Evolutionary conservation across 2,329 filamentous ascomycete genomes (phyloP), one percentile per base, ranked within the genome.

Genomic region (Truncatella angustata): DNA sequence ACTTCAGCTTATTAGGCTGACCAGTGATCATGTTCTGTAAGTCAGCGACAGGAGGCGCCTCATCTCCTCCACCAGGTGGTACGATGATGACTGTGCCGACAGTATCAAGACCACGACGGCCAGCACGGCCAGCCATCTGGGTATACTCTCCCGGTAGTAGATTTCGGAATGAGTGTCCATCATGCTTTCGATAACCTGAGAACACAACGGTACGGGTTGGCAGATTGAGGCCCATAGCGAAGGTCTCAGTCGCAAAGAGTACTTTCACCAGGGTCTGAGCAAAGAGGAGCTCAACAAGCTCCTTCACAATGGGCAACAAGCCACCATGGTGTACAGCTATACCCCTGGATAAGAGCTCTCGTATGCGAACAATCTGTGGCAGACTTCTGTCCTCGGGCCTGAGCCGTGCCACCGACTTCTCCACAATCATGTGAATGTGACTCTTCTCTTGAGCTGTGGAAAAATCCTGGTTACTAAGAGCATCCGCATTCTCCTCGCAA

Each of bases 291-390:
- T 99, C 94, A 1, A 99, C 94, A 21, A 97, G 84, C 69, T 99
- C 94, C 70, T 99, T 99, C 60, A 97, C 91, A 57, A 99, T 99
- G 0, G 94, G 94, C 20, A 99, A 72, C 56, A 99, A 77, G 32
- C 94, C 94, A 57, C 94, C 93, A 66, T 99, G 94, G 65, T 99
- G 94, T 0, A 99, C 94, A 21, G 94, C 94, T 60, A 99, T 91
- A 52, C 94, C 94, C 60, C 94, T 81, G 55, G 87, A 82, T 18
- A 99, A 78, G 49, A 97, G 79, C 60, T 97, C 94, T 54, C 91
- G 81, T 48, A 97, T 76, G 20, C 93, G 84, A 58, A 92, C 81
- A 57, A 99, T 97, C 66, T 99, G 94, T 2, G 94, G 94, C n/a
- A 99, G 77, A 2, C 84, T 75, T 49, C 94, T 80, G 66, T 99